Base-by-base conservation (phyloP, 306 rosid species). In the Parietaria judaica region DNA sequence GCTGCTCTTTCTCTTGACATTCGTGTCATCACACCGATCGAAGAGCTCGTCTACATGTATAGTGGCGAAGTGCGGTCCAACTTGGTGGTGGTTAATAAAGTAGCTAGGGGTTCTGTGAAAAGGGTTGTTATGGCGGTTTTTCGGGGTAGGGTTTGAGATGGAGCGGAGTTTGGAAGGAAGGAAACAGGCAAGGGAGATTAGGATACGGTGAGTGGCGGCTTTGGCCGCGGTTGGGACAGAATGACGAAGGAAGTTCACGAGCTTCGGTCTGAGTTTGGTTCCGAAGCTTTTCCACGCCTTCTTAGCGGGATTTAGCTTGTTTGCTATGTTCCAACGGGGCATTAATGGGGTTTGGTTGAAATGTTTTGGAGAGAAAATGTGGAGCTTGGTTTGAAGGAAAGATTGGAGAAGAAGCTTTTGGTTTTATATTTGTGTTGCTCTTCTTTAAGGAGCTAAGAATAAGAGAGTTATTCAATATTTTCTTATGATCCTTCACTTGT, bases 41-140 rank as follows among this genome's bases (percentile, higher is more conserved):
- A 74, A 83, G 56, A 84, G 90, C 16, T 83, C 85, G 61, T 87
- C 83, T 54, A 90, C 78, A 72, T 61, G 78, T 65, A 87, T 70
- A 4, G 84, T 72, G 3, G 80, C 37, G 16, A 70, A 70, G 38
- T 68, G 72, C 67, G 45, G 45, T 41, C 6, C 45, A 41, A 41
- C 9, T 41, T 41, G 45, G 45, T 41, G 45, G 9, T 41, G 45
- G 45, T 41, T 41, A 0, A 41, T 5, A 41, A 5, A 41, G 9
- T 41, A 41, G 9, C 45, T 41, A 41, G 45, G 45, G 45, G 6
- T 41, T 41, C 23, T 53, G 57, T 53, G 31, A 8, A 7, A n/a
- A 9, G 16, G 57, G 10, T 53, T 7, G 57, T 53, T 7, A 15
- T 53, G 57, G 14, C 13, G 57, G 57, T 6, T 15, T 7, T 46